phyloP scores from a whole-genome alignment of 495 filamentous ascomycete species.

The Neurospora sp. region DNA sequence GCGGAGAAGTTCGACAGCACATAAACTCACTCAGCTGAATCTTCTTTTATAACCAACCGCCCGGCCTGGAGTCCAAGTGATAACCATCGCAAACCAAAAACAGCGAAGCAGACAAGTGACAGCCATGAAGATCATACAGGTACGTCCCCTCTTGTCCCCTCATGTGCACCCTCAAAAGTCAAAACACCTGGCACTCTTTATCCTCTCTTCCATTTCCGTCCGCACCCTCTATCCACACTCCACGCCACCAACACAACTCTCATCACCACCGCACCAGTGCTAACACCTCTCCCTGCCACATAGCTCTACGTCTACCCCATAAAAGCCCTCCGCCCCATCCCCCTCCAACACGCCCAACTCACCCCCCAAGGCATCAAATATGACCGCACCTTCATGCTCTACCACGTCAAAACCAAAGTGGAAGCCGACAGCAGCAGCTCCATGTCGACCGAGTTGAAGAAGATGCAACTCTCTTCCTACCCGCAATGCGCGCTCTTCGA shows the following conservation, averaged over 20 bases:
- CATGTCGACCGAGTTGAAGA: constrained; percentile 30
- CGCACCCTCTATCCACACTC: not conserved
- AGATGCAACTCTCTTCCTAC: constrained; percentile 59
- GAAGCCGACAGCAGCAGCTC: not conserved
- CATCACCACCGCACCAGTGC: not conserved
- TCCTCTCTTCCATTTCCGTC: not conserved
- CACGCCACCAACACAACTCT: not conserved
- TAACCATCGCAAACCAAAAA: not conserved
- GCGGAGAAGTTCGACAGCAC: not conserved
- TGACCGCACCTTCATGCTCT: constrained; percentile 74
- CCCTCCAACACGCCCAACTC: constrained; percentile 44
- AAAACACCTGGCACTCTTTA: not conserved
- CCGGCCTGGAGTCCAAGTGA: not conserved
- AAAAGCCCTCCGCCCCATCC: constrained; percentile 65
- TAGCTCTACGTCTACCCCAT: constrained; percentile 84
- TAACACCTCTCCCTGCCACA: not conserved
- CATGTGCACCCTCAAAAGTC: not conserved
- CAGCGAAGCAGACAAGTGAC: not conserved
- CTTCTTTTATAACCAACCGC: not conserved
- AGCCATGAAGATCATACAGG: not conserved
- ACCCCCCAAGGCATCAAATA: constrained; percentile 59
- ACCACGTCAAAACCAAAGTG: constrained; percentile 34
- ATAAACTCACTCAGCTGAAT: not conserved
- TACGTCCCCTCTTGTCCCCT: not conserved
- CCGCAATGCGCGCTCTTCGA: constrained; percentile 60